phyloP scores from a whole-genome alignment of 768 basidiomycete species.

The Neoboletus magnificus region DNA sequence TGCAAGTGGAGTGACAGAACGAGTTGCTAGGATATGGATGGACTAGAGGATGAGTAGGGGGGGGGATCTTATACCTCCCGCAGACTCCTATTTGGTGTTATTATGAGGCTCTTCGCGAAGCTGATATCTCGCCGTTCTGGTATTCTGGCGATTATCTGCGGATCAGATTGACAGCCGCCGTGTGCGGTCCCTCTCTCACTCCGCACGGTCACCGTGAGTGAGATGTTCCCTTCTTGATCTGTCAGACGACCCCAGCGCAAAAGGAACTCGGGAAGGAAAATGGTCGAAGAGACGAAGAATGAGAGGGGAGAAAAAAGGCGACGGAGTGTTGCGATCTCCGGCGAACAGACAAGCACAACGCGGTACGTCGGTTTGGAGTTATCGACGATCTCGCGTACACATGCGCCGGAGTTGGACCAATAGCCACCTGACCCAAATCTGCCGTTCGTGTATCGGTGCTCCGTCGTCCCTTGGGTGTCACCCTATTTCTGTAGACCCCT shows the following conservation, averaged over 20 bases:
- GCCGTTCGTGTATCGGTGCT: background rate
- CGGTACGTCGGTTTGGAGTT: background rate
- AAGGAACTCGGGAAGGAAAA: background rate
- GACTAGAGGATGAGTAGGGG: too few relatives aligned
- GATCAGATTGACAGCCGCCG: background rate
- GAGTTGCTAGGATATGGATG: background rate
- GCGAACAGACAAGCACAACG: background rate
- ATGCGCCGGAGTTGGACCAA: too few relatives aligned
- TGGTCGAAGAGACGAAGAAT: background rate
- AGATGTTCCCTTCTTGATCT: background rate
- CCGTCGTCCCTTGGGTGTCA: background rate
- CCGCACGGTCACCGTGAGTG: background rate
- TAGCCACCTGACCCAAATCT: background rate
- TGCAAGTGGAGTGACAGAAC: background rate
- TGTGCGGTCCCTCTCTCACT: background rate
- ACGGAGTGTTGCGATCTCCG: background rate
- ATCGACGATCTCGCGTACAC: background rate
- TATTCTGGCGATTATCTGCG: background rate
- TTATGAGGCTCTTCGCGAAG: background rate
- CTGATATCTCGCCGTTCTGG: background rate
- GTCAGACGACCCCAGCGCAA: background rate
- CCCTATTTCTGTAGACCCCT: background rate
- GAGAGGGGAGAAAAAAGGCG: background rate
- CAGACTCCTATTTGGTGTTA: background rate
- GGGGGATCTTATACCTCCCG: background rate